Base-by-base conservation (phyloP, 2,329 filamentous ascomycete species). In the Phialemoniopsis sp. region DNA sequence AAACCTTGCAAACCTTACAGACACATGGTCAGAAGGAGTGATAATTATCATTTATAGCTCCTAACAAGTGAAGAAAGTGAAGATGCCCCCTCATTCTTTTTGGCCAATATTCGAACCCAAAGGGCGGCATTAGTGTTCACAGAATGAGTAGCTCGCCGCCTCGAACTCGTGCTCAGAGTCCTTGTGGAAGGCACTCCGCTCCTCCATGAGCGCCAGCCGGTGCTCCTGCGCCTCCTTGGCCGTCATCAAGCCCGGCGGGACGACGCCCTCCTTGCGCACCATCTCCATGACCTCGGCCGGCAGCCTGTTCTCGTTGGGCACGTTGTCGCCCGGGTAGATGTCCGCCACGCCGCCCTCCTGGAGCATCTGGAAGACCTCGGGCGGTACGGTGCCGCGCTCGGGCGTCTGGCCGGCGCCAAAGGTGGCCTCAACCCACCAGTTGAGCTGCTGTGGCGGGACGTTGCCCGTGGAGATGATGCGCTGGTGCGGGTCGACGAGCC, bases 401-500 rank as follows among this genome's bases (percentile, higher is more conserved):
- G 21, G 21, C 21, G 6, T 26, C 21, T 26, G 6, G 21, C 21
- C 21, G 21, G 21, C 21, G 21, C 21, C 21, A 26, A 26, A 26
- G 21, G 21, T 26, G 21, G 21, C 21, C 21, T 26, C 21, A 26
- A 26, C 21, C 59, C 57, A 65, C 61, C 61, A 64, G 35, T 60
- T 55, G 31, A 47, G 46, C 19, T 50, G 57, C 44, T 66, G 60
- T 5, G 64, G 62, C n/a, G 63, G 63, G n/a, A 65, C 60, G 28
- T 62, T 59, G 17, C 53, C 55, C 1, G 60, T 60, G 4, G 58
- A 78, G 9, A 76, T 62, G 36, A 82, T 64, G 7, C 66, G 66
- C 5, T 59, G 49, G 21, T 68, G 50, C 0, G 78, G 78, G 46
- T 83, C 78, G 3, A 83, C 70, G 3, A 84, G 64, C 52, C 73